Percentiles rank a stretch among this genome's conserved stretches.
Evolutionary conservation across 441 rosid genomes (phyloP).

Genomic region (Eruca vesicaria): DNA sequence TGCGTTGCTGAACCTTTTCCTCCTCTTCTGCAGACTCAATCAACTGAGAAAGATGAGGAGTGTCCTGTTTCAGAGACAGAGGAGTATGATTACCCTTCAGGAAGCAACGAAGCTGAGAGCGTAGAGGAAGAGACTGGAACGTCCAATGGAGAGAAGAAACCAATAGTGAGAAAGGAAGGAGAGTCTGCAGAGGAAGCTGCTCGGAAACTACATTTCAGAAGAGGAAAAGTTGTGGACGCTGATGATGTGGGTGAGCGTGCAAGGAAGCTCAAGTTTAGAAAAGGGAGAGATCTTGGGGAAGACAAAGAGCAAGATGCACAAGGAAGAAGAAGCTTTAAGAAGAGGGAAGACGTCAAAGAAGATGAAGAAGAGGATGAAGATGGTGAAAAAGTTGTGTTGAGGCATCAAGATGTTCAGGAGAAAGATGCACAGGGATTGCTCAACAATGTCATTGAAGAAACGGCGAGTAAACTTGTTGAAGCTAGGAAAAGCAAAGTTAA

Average conservation of each 20-base stretch:
- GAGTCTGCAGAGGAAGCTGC: slow-evolving; percentile 44
- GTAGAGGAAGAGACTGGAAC: slow-evolving; percentile 44
- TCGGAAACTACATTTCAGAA: slow-evolving; percentile 60
- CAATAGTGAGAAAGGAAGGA: slow-evolving; percentile 32
- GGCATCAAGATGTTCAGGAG: slow-evolving; percentile 76
- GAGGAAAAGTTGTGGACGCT: slow-evolving; percentile 64
- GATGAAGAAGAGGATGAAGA: slow-evolving; percentile 29
- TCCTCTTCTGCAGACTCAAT: slow-evolving; percentile 31
- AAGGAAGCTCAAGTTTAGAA: slow-evolving; percentile 78
- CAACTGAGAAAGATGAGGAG: slow-evolving; percentile 47
- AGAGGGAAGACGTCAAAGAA: slow-evolving; percentile 30
- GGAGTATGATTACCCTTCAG: slow-evolving; percentile 43
- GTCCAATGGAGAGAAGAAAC: slow-evolving; percentile 34
- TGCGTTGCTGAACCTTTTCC: slow-evolving; percentile 36
- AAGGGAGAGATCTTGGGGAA: slow-evolving; percentile 46
- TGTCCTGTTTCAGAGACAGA: slow-evolving; percentile 41
- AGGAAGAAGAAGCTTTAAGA: slow-evolving; percentile 48
- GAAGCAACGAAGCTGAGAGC: slow-evolving; percentile 32
- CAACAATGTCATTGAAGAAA: slow-evolving; percentile 89
- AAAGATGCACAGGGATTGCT: slow-evolving; percentile 64
- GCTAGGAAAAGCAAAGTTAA: slow-evolving; percentile 84
- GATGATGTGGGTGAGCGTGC: slow-evolving; percentile 48
- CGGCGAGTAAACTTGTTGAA: slow-evolving; percentile 80
- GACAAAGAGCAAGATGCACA: slow-evolving; percentile 42
- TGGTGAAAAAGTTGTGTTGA: slow-evolving; percentile 62